Conservation (phyloP, 2,329 filamentous ascomycete genomes). For the Fusarium euwallaceae region DNA sequence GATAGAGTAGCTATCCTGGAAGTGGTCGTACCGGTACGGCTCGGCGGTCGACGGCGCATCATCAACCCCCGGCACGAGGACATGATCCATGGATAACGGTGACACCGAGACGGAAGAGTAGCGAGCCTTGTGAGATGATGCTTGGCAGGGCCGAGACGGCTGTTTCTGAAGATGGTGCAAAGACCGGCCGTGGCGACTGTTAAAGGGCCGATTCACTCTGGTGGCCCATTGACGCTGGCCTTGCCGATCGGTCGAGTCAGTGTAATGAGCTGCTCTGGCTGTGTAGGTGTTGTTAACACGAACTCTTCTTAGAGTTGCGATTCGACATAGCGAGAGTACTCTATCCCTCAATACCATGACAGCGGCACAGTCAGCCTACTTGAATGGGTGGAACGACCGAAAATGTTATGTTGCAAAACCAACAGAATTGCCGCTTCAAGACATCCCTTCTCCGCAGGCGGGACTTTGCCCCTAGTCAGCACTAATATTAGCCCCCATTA, state of each 20-base stretch:
- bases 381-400: background rate
- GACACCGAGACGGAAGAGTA: constrained; percentile 15
- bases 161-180: background rate
- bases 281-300: background rate
- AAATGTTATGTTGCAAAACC: background rate
- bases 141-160: background rate
- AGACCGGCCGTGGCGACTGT: background rate
- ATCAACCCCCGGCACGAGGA: background rate
- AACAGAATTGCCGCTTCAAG: background rate
- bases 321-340: constrained; percentile 6
- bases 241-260: background rate
- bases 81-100: constrained; percentile 34
- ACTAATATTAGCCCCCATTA: background rate
- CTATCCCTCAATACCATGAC: constrained; percentile 13
- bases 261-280: background rate
- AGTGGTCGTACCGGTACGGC: constrained; percentile 41
- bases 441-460: background rate
- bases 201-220: background rate
- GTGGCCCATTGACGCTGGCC: background rate
- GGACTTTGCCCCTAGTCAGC: background rate
- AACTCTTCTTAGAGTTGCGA: background rate
- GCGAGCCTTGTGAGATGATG: background rate
- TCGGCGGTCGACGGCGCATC: background rate
- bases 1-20: constrained; percentile 40
- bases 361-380: background rate